Percentiles rank a stretch among this genome's conserved stretches.
These are phyloP conservation scores for Polygonum aviculare DNA, from an alignment of 148 eudicot species.

Conservation along the genomic window DNA sequence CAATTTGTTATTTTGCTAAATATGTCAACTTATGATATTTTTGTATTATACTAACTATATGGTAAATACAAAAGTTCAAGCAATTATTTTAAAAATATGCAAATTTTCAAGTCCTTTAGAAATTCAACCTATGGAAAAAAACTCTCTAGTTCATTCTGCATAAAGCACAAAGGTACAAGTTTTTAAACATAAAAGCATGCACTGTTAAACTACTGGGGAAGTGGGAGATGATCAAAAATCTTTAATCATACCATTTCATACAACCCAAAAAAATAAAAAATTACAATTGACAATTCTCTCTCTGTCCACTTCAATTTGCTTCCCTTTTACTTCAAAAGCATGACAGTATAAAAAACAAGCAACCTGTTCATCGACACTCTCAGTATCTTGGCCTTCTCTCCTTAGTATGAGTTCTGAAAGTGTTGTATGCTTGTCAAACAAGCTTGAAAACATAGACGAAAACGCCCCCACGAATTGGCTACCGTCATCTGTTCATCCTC, in stretches of 20 bases:
- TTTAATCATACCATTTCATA: conserved; percentile 8
- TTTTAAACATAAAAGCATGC: neutral
- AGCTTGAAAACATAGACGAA: conserved; percentile 68
- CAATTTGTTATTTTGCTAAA: no score
- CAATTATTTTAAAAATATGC: no score
- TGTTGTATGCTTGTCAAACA: conserved; percentile 18
- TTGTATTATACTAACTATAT: no score
- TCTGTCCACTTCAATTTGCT: conserved; percentile 14
- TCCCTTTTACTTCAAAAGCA: conserved; percentile 5
- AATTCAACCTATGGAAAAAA: neutral
- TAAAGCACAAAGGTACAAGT: conserved; percentile 1
- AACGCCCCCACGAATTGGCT: conserved; percentile 43
- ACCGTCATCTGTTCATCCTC: conserved; percentile 49
- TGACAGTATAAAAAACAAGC: neutral
- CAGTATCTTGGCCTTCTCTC: neutral
- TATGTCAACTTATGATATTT: no score
- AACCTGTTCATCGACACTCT: neutral
- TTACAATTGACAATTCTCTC: neutral
- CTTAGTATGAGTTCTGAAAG: conserved; percentile 18
- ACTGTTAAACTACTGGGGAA: neutral
- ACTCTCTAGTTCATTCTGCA: conserved; percentile 1
- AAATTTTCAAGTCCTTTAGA: no score
- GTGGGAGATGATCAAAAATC: neutral
- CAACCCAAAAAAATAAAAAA: neutral
- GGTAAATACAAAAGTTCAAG: no score